Conservation (phyloP, 352 stramenopile genomes). For the Blastocystis sp. region DNA sequence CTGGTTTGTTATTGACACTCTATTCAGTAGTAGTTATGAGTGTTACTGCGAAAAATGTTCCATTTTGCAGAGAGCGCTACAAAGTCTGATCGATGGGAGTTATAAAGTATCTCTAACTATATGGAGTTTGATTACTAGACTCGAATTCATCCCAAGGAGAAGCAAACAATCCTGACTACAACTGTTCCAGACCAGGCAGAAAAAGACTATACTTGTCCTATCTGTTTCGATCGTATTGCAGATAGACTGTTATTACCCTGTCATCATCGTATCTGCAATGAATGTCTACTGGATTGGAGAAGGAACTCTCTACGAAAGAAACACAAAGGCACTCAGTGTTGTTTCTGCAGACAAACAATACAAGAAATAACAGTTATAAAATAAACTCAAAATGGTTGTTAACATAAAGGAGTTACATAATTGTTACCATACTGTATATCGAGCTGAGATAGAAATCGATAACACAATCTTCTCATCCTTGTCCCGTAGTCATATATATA, state of each 20-base stretch:
- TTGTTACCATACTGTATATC: background rate
- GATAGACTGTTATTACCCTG: slow-evolving; percentile 18
- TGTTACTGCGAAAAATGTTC: background rate
- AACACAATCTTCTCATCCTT: background rate
- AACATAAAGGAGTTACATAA: background rate
- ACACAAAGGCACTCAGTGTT: slow-evolving; percentile 31
- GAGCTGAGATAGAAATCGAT: background rate
- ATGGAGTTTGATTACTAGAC: background rate
- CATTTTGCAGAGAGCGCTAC: background rate
- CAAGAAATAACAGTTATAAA: background rate
- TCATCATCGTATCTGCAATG: background rate
- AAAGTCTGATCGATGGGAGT: background rate
- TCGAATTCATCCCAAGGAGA: background rate
- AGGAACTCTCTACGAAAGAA: slow-evolving; percentile 35
- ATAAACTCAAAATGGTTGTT: background rate
- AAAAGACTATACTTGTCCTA: slow-evolving; percentile 15
- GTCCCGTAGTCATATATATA: background rate
- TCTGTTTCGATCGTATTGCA: slow-evolving; percentile 12
- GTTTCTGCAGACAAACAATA: slow-evolving; percentile 4
- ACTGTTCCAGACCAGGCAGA: slow-evolving; percentile 19
- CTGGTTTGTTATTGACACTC: background rate
- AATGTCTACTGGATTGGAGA: slow-evolving; percentile 38
- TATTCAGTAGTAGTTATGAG: background rate
- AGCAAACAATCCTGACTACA: background rate
- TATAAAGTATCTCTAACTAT: background rate